These are phyloP conservation scores for Fusarium chuoi DNA, from an alignment of 2,329 filamentous ascomycete genomes.

Conservation along the genomic window DNA sequence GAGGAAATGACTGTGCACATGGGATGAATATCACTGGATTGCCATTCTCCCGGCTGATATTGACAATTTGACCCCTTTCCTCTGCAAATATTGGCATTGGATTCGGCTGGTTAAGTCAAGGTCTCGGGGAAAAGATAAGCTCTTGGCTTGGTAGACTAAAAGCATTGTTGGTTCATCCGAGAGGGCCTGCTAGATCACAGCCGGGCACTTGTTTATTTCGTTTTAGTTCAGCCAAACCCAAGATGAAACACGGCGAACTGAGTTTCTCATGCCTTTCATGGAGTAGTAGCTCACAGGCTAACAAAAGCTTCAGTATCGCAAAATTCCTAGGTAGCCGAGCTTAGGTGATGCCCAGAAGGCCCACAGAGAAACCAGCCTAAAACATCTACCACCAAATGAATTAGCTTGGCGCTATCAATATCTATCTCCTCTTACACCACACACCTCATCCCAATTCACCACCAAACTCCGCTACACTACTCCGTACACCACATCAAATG, in stretches of 20 bases:
- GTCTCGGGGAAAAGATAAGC: not conserved
- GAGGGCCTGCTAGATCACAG: not conserved
- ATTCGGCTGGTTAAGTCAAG: slow-evolving; percentile 10
- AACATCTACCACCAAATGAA: slow-evolving; percentile 30
- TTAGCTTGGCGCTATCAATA: slow-evolving; percentile 19
- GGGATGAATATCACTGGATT: slow-evolving; percentile 1
- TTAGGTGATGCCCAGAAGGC: not conserved
- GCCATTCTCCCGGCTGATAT: not conserved
- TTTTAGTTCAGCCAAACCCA: slow-evolving; percentile 8
- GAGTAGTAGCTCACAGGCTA: not conserved
- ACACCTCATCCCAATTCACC: not conserved
- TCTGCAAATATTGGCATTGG: not conserved
- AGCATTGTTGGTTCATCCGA: not conserved
- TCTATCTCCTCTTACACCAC: slow-evolving; percentile 11
- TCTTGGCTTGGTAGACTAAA: not conserved
- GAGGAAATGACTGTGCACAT: slow-evolving; percentile 22
- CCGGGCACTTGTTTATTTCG: slow-evolving; percentile 1
- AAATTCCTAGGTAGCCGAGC: not conserved
- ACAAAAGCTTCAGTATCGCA: not conserved
- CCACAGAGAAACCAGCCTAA: slow-evolving; percentile 27
- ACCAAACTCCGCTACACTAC: slow-evolving; percentile 5
- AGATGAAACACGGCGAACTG: slow-evolving; percentile 15
- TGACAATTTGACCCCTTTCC: not conserved
- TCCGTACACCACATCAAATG: slow-evolving; percentile 24
- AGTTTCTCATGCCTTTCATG: not conserved